Evolutionary conservation across 1,139 yeast genomes (phyloP), one percentile per base, ranked within the genome.

Genomic region (Eremothecium cymbalariae): DNA sequence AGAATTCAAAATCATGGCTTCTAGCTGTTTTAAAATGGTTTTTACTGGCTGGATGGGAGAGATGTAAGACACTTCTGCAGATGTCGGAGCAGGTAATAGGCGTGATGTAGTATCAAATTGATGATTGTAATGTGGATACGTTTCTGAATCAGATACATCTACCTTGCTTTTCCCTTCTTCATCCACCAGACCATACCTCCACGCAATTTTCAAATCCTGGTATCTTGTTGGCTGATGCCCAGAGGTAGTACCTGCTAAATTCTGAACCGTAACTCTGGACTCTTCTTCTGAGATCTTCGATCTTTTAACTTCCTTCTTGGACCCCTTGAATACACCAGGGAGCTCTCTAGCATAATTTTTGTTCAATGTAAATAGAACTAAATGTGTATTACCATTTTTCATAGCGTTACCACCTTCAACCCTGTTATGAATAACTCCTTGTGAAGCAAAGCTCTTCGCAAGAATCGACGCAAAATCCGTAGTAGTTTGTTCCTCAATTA

Each of bases 401-500:
- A 8, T 42, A 29, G 51, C 57, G 14, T 40, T 44, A 28, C 48
- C 46, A 12, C 51, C 55, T 19, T 59, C 67, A 6, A 71, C 40
- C 41, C 95, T 63, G 47, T 72, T 71, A 37, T 88, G 95, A 2
- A 75, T 52, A 3, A 86, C 62, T 8, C 96, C 95, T 53, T 84
- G 94, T 0, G 94, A 70, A 1, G 84, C 77, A 64, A 77, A 83
- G 3, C 76, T 66, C 43, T 90, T 73, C 24, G 78, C 56, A 25
- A 90, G 48, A 8, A 83, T 77, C n/a, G 86, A 71, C 3, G 82
- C 70, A 54, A 86, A 90, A 52, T 90, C 97, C 0, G 98, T 88
- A 11, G 93, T 78, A 0, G 95, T 94, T 9, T 75, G 70, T 53
- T 90, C 98, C 53, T 85, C 90, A 2, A 90, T 55, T 12, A 88